These are phyloP conservation scores for Obba rivulosa DNA, from an alignment of 768 basidiomycete species.

Conservation along the genomic window DNA sequence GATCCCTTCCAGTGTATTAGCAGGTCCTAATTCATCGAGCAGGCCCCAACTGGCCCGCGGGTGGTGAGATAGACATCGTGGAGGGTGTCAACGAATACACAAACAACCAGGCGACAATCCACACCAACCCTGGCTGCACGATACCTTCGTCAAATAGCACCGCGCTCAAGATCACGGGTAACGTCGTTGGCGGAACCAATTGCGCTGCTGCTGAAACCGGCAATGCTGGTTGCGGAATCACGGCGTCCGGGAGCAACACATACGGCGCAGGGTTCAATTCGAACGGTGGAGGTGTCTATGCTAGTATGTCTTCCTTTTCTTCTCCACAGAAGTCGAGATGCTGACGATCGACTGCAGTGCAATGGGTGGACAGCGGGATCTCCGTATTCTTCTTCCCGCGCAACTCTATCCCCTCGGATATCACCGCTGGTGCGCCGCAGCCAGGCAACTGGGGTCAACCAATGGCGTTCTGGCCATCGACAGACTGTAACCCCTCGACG, in stretches of 20 bases:
- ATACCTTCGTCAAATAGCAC: conserved; percentile 44
- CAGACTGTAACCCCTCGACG: conserved; percentile 65
- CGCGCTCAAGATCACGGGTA: conserved; percentile 55
- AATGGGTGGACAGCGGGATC: conserved; percentile 74
- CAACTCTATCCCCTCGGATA: conserved; percentile 68
- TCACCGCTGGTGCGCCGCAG: conserved; percentile 59
- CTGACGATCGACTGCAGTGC: conserved; percentile 41
- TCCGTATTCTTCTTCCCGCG: conserved; percentile 81
- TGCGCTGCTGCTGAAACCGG: conserved; percentile 65
- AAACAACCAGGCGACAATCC: conserved; percentile 78
- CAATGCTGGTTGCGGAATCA: conserved; percentile 81
- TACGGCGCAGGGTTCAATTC: conserved; percentile 81
- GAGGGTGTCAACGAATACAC: conserved; percentile 84
- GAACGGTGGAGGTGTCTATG: conserved; percentile 83
- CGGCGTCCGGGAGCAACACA: conserved; percentile 50
- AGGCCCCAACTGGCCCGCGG: conserved; percentile 56
- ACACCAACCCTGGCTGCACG: conserved; percentile 71
- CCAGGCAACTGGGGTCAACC: conserved; percentile 75
- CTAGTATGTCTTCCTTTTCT: conserved; percentile 56
- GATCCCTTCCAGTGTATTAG: background rate
- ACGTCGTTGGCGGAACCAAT: conserved; percentile 63
- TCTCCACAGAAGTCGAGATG: conserved; percentile 1
- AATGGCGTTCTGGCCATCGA: conserved; percentile 74
- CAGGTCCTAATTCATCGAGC: background rate
- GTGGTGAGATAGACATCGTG: conserved; percentile 79